Evolutionary conservation across 1,284 basidiomycete species (phyloP), one percentile per base, ranked within the genome.

Genomic region (Pterula multifida): DNA sequence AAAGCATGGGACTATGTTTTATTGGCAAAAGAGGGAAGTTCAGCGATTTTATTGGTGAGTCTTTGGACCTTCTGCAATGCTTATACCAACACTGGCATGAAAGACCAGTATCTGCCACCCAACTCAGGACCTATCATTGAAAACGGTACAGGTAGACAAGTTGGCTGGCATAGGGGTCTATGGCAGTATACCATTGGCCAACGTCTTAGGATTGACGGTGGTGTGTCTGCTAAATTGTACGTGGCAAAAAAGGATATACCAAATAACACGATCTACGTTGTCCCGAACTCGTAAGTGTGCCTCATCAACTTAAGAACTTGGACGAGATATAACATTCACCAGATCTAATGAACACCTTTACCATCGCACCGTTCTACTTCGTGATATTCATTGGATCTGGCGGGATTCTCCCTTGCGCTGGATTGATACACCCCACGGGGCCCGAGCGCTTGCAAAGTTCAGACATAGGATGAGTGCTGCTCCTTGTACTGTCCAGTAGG

Each of bases 1-100:
- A 98, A 62, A 93, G 89, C 63, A 95, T 97, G 85, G 95, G 95
- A 0, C 76, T 98, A n/a, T 98, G 95, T 61, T 98, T 98, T 57
- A 84, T 98, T 4, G 95, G 94, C 12, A 78, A 93, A 65, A 79
- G 83, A 58, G 72, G 75, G 15, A 75, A 70, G 49, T 95, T 95
- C 59, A 72, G 74, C 42, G 68, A 78, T 13, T 95, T 93, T 60
- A 65, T 95, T 46, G 76, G 91, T 90, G 53, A 50, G 67, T 58
- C 45, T n/a, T n/a, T n/a, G n/a, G n/a, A 47, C 48, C 25, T 3
- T 23, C 47, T 26, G 23, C 32, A 12, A 17, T 17, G 2, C 26
- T 1, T 6, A 36, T 21, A 4, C 49, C 52, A 22, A 49, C 36
- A 36, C 49, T 22, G n/a, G n/a, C n/a, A n/a, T 42, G 49, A 9